Evolutionary conservation across 192 early-diverging fungal genomes (phyloP), one percentile per base, ranked within the genome.

Genomic region (Backusella tarrabulga): DNA sequence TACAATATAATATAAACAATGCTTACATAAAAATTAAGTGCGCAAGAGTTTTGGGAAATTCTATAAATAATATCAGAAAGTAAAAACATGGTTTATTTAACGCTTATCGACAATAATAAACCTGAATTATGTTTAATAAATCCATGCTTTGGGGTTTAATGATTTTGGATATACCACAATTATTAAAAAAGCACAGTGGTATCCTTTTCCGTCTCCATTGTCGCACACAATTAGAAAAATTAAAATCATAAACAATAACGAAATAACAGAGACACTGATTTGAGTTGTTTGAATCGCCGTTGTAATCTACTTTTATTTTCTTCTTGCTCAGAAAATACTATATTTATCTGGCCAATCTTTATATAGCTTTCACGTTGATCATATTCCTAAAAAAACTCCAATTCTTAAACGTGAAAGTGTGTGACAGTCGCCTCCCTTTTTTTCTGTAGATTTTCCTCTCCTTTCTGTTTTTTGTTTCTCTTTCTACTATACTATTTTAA

Each of bases 321-420:
- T 29, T 63, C 23, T 8, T 26, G 26, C 26, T 29, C 21, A 63
- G 56, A 63, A 63, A 63, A 29, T n/a, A 9, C 21, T 63, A 63
- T 63, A 63, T 63, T 26, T 63, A 63, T 63, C 56, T 14, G 56
- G 56, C 56, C 56, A 63, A 63, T 63, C 56, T 63, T 63, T 29
- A 63, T 8, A 63, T 23, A 63, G 23, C 56, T 63, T 63, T 63
- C 56, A 63, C 56, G 56, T 63, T 63, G 26, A 63, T 63, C 56
- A 12, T 11, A 3, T 63, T 63, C 56, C 56, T 29, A 63, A 63
- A 63, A 63, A 63, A 54, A 54, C 1, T 3, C n/a, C n/a, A 54
- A 15, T 54, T 54, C 21, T 1, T 54, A 21, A 54, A 54, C 52
- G 52, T 54, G 52, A 32, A 21, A 21, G 52, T 6, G 52, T 54